Conservation (phyloP, 208 protist species). For the Crithidia sp. region DNA sequence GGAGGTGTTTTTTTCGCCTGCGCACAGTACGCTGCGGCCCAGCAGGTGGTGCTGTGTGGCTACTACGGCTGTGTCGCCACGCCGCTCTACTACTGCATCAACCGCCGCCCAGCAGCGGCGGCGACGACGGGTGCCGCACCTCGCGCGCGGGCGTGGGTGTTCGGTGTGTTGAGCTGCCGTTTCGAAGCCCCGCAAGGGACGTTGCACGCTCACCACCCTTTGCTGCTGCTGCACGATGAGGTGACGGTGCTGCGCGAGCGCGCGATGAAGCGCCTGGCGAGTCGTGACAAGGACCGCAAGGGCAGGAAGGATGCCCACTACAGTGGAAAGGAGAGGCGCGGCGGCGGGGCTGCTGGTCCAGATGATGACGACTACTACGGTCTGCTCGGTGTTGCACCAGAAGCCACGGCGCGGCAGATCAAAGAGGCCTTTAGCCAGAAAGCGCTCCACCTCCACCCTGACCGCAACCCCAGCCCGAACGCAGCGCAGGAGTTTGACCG, state of each 20-base stretch:
- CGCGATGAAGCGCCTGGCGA: conserved; percentile 45
- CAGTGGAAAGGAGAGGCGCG: conserved; percentile 12
- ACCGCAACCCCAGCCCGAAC: conserved; percentile 81
- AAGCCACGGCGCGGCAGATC: conserved; percentile 78
- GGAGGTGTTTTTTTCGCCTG: conserved; percentile 54
- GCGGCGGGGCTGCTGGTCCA: conserved; percentile 11
- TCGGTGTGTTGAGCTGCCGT: conserved; percentile 41
- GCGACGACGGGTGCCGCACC: conserved; percentile 5
- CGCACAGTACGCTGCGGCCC: conserved; percentile 69
- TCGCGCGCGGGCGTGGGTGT: conserved; percentile 41
- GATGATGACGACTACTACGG: conserved; percentile 77
- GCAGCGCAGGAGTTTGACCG: conserved; percentile 88
- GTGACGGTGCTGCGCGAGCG: conserved; percentile 45
- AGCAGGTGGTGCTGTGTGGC: conserved; percentile 67
- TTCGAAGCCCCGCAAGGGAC: conserved; percentile 43
- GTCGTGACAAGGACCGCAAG: conserved; percentile 29
- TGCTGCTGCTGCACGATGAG: conserved; percentile 39
- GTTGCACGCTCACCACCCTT: conserved; percentile 33
- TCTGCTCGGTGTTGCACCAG: conserved; percentile 60
- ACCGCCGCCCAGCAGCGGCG: conserved; percentile 31
- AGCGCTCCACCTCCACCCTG: conserved; percentile 89
- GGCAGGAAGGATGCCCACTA: conserved; percentile 33
- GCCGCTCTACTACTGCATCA: conserved; percentile 53
- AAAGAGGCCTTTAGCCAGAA: conserved; percentile 89
- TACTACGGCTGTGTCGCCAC: conserved; percentile 48